phyloP scores from a whole-genome alignment of 78 protist genomes.

The Chrysochromulina parva region DNA sequence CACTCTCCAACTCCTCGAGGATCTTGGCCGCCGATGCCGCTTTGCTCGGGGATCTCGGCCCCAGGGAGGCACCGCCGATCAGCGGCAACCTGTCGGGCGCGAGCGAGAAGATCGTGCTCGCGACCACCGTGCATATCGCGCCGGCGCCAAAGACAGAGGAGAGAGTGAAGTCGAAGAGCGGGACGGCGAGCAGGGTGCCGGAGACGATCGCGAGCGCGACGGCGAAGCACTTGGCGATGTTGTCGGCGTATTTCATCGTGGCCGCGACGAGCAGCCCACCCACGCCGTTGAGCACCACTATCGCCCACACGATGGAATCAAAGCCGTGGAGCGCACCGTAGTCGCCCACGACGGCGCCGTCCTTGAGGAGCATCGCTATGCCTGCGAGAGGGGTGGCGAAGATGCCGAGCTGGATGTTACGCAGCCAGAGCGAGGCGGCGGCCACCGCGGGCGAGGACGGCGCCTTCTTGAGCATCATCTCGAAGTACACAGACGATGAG shows the following conservation, averaged over 20 bases:
- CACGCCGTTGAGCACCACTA: constrained; percentile 2
- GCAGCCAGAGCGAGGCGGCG: not conserved
- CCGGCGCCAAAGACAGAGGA: constrained; percentile 34
- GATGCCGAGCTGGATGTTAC: constrained; percentile 20
- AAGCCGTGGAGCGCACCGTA: constrained; percentile 29
- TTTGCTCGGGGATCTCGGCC: too few relatives aligned
- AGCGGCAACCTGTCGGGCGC: not conserved
- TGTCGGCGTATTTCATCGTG: constrained; percentile 44
- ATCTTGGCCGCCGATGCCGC: too few relatives aligned
- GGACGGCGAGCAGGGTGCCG: not conserved
- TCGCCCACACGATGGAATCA: not conserved
- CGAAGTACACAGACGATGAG: not conserved
- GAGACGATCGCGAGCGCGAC: not conserved
- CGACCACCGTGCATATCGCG: constrained; percentile 19
- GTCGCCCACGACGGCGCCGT: not conserved
- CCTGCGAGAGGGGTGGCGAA: not conserved
- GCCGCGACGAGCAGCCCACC: constrained; percentile 47
- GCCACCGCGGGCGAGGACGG: not conserved
- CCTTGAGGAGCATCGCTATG: not conserved
- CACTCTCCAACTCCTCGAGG: too few relatives aligned
- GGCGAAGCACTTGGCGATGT: constrained; percentile 47
- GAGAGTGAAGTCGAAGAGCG: not conserved
- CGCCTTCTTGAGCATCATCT: not conserved
- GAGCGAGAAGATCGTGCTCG: not conserved
- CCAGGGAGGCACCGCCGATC: too few relatives aligned